Evolutionary conservation across 1,284 basidiomycete species (phyloP), one percentile per base, ranked within the genome.

Genomic region (Cryptococcus amylolentus): DNA sequence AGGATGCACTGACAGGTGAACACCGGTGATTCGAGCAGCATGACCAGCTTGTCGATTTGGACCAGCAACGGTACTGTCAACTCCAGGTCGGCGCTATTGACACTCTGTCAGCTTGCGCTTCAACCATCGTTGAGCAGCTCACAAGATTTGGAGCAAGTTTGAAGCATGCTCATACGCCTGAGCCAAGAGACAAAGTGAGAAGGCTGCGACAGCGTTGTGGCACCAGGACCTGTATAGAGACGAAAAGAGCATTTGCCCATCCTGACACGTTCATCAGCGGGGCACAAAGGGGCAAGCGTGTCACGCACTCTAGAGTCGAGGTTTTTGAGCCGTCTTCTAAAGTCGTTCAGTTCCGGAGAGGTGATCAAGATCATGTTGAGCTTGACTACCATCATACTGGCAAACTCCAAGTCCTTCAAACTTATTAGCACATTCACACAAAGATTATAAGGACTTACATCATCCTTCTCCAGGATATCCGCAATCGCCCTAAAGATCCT

Each of bases 121-220:
- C 7, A 35, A 6, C 23, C 23, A n/a, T 26, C 28, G 51, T 38
- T 77, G 27, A 39, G 13, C 10, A 1, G 13, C 89, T 66, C 70
- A 92, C 91, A 99, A 97, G 62, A 98, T 97, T 56, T 89, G 88
- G n/a, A 99, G 81, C 28, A 99, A 81, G 73, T 95, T 96, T 41
- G 91, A 96, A 1, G 96, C 96, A 76, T 98, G 96, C 73, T 99
- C 96, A 69, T 98, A 99, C 4, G 95, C 94, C 77, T 98, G 96
- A 0, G 95, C 93, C 12, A 98, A 81, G 20, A 99, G 82, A 75
- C 96, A 99, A 4, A 99, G 82, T 1, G 92, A 91, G 71, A 99
- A 96, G 0, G 93, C 92, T 0, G 96, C 89, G 26, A 98, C 93
- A 0, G 96, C 89, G 70, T 98, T 98, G 72, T 98, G 96, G 74